Base-by-base conservation (phyloP, 208 protist species). In the Acanthamoeba castellanii region DNA sequence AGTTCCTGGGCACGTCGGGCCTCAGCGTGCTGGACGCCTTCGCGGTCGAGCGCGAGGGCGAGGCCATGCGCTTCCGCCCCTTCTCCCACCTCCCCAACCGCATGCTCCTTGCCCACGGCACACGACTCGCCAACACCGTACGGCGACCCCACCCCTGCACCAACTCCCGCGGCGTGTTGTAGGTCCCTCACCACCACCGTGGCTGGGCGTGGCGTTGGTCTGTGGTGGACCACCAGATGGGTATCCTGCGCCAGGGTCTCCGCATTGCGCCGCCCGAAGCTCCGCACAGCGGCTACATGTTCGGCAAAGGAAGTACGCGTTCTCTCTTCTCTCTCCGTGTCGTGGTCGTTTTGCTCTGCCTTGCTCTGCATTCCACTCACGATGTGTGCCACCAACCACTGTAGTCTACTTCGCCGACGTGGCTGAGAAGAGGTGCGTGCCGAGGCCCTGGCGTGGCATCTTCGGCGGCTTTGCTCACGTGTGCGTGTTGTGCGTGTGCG, bases 271-370 rank as follows among this genome's bases (percentile, higher is more conserved):
- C 78, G 7, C 47, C 37, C 20, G 78, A 85, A 27, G 78, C 78
- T 34, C 78, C 78, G 14, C 50, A 50, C 50, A 18, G 8, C 37
- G 78, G 78, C 25, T 61, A 50, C 37, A 85, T 61, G 47, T 85
- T 85, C n/a, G 78, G 78, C 78, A 85, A 85, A 85, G 78, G 78
- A 85, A 85, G 78, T 85, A 85, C 50, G 78, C 27, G 27, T 4
- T 57, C 22, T 8, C 9, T 50, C 37, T 84, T 84, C 16, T 50
- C 25, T 14, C 27, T 8, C 74, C 25, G 9, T 55, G 27, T 55
- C 6, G 37, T 6, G 45, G 32, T 47, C 9, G 32, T 25, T 84
- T 84, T 84, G 64, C 6, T 9, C 64, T 70, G 22, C 8, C 64
- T 70, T 7, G 8, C 6, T 22, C 22, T 70, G 8, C 22, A 9